Percentiles rank a stretch among this genome's conserved stretches.
Evolutionary conservation across 805 yeast species (phyloP).

Genomic region (Ogataea degrootiae): DNA sequence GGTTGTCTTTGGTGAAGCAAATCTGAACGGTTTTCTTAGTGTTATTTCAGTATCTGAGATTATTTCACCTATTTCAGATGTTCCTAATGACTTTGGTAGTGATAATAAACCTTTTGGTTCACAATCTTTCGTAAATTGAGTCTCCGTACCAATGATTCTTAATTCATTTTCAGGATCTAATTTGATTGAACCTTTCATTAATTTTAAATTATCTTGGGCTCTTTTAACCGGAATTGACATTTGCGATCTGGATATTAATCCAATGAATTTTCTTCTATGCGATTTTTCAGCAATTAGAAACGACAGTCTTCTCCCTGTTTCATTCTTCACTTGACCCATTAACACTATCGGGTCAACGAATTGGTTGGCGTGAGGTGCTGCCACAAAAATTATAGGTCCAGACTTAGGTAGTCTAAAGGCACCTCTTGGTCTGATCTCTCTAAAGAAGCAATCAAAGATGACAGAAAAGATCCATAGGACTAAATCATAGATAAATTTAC

Average conservation of each 20-base stretch:
- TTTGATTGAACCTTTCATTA: slow-evolving; percentile 63
- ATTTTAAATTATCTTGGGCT: slow-evolving; percentile 77
- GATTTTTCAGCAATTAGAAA: slow-evolving; percentile 53
- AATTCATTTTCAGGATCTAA: slow-evolving; percentile 42
- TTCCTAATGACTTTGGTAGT: slow-evolving; percentile 74
- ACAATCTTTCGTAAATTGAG: slow-evolving; percentile 62
- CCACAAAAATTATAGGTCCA: slow-evolving; percentile 72
- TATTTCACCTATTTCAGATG: slow-evolving; percentile 63
- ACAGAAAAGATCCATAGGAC: slow-evolving; percentile 44
- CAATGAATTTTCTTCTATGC: slow-evolving; percentile 52
- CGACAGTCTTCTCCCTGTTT: slow-evolving; percentile 43
- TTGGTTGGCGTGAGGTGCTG: slow-evolving; percentile 85
- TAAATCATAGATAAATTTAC: slow-evolving; percentile 45
- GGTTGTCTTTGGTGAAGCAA: slow-evolving; percentile 33
- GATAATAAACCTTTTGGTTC: slow-evolving; percentile 64
- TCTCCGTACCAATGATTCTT: slow-evolving; percentile 57
- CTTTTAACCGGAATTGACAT: slow-evolving; percentile 87
- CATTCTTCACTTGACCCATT: slow-evolving; percentile 67
- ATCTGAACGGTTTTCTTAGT: slow-evolving; percentile 64
- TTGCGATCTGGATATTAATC: slow-evolving; percentile 69
- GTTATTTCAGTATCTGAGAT: slow-evolving; percentile 66
- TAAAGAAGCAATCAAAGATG: slow-evolving; percentile 56
- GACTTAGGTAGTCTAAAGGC: slow-evolving; percentile 55
- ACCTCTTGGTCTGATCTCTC: slow-evolving; percentile 72
- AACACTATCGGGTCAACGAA: slow-evolving; percentile 73